phyloP scores from a whole-genome alignment of 805 yeast genomes.

The Saturnispora serradocipensis region DNA sequence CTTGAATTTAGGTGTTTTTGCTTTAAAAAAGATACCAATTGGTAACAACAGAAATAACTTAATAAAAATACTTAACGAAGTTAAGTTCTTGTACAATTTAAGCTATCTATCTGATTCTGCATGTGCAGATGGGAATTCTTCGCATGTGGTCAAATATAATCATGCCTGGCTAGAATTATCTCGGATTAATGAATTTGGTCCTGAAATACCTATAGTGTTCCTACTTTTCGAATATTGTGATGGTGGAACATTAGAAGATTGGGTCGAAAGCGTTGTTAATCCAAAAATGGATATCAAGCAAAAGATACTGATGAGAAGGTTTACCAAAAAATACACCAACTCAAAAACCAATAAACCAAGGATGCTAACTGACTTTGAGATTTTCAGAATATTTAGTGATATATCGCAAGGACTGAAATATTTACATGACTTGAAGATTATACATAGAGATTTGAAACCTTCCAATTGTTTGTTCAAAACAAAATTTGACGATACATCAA shows the following conservation, averaged over 20 bases:
- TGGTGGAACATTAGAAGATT: constrained; percentile 78
- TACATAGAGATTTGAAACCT: constrained; percentile 88
- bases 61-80: constrained; percentile 66
- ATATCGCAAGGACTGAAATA: constrained; percentile 62
- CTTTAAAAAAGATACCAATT: constrained; percentile 75
- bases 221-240: constrained; percentile 81
- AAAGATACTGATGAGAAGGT: constrained; percentile 28
- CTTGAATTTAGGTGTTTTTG: constrained; percentile 67
- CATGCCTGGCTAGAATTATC: constrained; percentile 87
- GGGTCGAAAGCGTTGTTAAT: constrained; percentile 32
- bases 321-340: constrained; percentile 10
- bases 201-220: constrained; percentile 53
- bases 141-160: constrained; percentile 70
- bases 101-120: constrained; percentile 21
- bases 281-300: constrained; percentile 31
- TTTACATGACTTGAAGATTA: constrained; percentile 62
- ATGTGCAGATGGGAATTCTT: constrained; percentile 13
- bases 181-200: constrained; percentile 41
- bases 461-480: constrained; percentile 66
- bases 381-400: constrained; percentile 59
- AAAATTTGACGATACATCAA: constrained; percentile 17
- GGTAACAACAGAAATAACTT: constrained; percentile 69
- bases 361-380: constrained; percentile 45
- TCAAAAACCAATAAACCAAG: constrained; percentile 10
- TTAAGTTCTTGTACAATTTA: constrained; percentile 52